Evolutionary conservation across 441 rosid genomes (phyloP), one percentile per base, ranked within the genome.

Genomic region (Populus tomentosa): DNA sequence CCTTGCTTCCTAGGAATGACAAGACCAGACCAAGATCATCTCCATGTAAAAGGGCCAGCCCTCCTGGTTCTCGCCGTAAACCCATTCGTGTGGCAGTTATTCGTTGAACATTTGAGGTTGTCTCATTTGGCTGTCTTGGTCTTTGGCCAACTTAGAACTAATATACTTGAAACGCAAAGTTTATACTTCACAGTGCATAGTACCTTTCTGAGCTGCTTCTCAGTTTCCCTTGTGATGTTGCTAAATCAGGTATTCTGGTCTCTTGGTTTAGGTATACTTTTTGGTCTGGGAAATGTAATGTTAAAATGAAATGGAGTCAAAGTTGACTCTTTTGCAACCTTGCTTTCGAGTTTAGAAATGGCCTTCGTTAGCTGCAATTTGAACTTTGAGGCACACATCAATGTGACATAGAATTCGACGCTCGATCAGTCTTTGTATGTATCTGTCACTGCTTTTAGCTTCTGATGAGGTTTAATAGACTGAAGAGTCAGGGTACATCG

Each of bases 1-100:
- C 88, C 28, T 21, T 86, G 78, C 28, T 38, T 72, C 75, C 81
- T 0, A 42, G 13, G 59, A 75, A 72, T 65, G 83, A 82, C 80
- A 80, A 66, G 77, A 87, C 80, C 77, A 81, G 64, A 78, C 3
- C 46, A 30, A 73, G 76, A 78, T 70, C 83, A 20, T 83, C 88
- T 33, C 82, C 79, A 11, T 76, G 83, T 76, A 85, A 84, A 80
- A 82, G 76, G 71, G 74, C 73, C 28, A 82, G 81, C 61, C 83
- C 80, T 56, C 75, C 80, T 42, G 69, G 69, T 78, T 69, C 73
- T 66, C 79, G 81, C 68, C 21, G 69, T 26, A 83, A 72, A 67
- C 14, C 67, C 71, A 70, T 18, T 16, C 77, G 73, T 5, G 76
- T 80, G 36, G 77, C 77, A 56, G 72, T 79, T 78, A 79, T 62